Evolutionary conservation across 2,329 filamentous ascomycete genomes (phyloP), one percentile per base, ranked within the genome.

Genomic region (Talaromyces sp.): DNA sequence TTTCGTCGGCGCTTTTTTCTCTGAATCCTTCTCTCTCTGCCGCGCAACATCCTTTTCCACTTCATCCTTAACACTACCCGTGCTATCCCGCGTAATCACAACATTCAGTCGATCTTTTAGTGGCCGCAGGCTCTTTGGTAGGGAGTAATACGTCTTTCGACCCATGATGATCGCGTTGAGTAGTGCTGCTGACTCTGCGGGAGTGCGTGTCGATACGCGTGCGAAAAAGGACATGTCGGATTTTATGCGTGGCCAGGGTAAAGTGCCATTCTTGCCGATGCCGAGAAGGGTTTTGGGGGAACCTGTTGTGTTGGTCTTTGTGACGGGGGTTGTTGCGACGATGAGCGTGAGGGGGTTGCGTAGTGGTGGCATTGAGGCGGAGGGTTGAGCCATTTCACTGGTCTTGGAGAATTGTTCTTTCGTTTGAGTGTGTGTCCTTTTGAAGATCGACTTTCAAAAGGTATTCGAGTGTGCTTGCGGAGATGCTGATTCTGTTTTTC

Each of bases 201-300:
- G 71, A 4, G 73, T 64, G 17, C 88, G 85, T 69, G 90, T 92
- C 3, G 93, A 98, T 47, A 96, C 89, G 62, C 93, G 88, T 19
- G 92, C 90, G 75, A 99, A 99, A 75, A 96, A 98, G 44, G 87
- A 87, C 92, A 99, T 96, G 77, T 99, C 95, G 65, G 89, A 88
- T 75, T 88, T 91, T 36, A 98, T 84, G 51, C 89, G 89, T 0
- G 89, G 91, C 95, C 95, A 99, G 4, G 95, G 95, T 59, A 99
- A 85, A 3, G 82, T 84, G 63, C 92, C 92, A 63, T 83, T 82
- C 54, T 85, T 82, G 62, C 95, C 95, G 70, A 99, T 98, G 73
- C 95, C 95, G 81, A 97, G 91, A 69, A 82, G 86, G 58, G 95
- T 87, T 68, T 93, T 83, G 22, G 22, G 88, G 95, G 61, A 95